Evolutionary conservation across 1,139 yeast species (phyloP).

Genomic region (Scheffersomyces illinoinensis): DNA sequence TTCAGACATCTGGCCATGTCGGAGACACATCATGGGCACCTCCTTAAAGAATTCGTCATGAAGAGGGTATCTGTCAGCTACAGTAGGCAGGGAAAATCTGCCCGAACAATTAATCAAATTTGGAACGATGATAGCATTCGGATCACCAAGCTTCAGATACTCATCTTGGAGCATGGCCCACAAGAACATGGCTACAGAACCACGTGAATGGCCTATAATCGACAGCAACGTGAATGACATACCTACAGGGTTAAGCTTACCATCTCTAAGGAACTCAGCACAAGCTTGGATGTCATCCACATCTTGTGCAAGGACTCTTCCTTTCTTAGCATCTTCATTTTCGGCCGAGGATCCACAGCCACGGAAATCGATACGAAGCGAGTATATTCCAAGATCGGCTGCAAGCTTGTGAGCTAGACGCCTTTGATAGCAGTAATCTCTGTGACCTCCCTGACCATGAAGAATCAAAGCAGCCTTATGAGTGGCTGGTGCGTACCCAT

Average conservation of each 20-base stretch:
- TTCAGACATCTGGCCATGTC: slow-evolving; percentile 50
- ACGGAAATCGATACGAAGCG: slow-evolving; percentile 79
- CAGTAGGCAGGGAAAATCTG: slow-evolving; percentile 47
- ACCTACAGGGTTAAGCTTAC: slow-evolving; percentile 36
- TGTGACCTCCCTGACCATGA: slow-evolving; percentile 87
- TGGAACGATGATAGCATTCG: slow-evolving; percentile 51
- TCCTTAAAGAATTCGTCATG: slow-evolving; percentile 21
- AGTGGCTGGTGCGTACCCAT: slow-evolving; percentile 38
- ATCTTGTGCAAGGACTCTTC: slow-evolving; percentile 65
- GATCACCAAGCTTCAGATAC: slow-evolving; percentile 18
- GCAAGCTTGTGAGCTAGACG: slow-evolving; percentile 63
- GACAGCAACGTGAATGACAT: slow-evolving; percentile 50
- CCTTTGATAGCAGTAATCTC: slow-evolving; percentile 75
- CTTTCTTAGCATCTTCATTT: slow-evolving; percentile 39
- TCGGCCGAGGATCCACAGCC: slow-evolving; percentile 80
- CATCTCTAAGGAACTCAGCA: slow-evolving; percentile 43
- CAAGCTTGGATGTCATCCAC: slow-evolving; percentile 63
- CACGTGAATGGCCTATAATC: slow-evolving; percentile 78
- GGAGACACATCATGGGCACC: slow-evolving; percentile 16
- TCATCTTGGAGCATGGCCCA: slow-evolving; percentile 59
- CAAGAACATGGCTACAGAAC: slow-evolving; percentile 71
- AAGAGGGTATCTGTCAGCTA: slow-evolving; percentile 35
- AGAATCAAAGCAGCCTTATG: slow-evolving; percentile 41
- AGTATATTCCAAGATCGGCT: slow-evolving; percentile 56
- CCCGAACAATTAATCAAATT: slow-evolving; percentile 72